phyloP scores from a whole-genome alignment of 306 rosid species.

The Quercus variabilis region DNA sequence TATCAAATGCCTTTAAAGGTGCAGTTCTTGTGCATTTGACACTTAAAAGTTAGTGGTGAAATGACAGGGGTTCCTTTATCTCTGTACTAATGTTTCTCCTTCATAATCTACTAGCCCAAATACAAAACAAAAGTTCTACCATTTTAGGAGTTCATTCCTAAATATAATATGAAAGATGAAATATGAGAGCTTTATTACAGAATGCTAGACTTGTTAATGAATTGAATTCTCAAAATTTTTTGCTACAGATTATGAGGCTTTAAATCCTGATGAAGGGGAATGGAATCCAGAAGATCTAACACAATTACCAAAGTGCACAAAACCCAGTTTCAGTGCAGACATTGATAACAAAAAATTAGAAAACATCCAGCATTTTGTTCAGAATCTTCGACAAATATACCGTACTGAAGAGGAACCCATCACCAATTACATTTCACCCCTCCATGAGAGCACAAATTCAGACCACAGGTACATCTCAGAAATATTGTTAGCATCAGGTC shows the following conservation, averaged over 20 bases:
- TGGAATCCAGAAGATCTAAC: conserved; percentile 28
- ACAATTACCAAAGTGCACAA: conserved; percentile 31
- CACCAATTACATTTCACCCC: conserved; percentile 5
- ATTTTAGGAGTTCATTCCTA: background rate
- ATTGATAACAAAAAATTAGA: conserved; percentile 32
- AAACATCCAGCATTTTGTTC: conserved; percentile 41
- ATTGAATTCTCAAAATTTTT: conserved; percentile 30
- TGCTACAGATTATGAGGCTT: conserved; percentile 47
- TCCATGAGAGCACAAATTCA: conserved; percentile 42
- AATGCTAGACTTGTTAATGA: background rate
- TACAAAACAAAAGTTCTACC: background rate
- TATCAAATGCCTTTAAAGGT: conserved; percentile 54
- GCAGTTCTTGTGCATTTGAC: conserved; percentile 24
- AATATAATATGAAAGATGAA: background rate
- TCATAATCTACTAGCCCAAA: background rate
- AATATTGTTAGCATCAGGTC: conserved; percentile 60
- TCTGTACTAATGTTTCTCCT: background rate
- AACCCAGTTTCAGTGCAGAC: conserved; percentile 32
- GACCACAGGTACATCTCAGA: conserved; percentile 69
- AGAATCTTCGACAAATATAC: conserved; percentile 34
- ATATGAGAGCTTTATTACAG: background rate
- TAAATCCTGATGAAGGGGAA: conserved; percentile 35
- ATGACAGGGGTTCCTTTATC: background rate
- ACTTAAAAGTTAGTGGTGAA: conserved; percentile 1
- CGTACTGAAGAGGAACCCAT: conserved; percentile 31